Base-by-base conservation (phyloP, 495 filamentous ascomycete genomes). In the Podospora fimiseda region DNA sequence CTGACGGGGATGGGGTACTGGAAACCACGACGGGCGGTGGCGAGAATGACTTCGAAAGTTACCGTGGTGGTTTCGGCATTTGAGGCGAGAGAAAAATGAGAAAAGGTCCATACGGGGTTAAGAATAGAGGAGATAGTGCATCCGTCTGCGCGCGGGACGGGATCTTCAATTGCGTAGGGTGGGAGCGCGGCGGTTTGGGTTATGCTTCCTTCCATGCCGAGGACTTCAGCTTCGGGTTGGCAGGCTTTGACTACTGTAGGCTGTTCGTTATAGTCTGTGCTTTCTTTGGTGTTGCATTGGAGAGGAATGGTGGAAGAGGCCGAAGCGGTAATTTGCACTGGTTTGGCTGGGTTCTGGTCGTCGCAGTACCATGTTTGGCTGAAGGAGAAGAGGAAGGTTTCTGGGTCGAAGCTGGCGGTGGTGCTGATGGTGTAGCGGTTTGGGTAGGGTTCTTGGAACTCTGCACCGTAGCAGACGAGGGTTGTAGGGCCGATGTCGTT, bases 341-440 rank as follows among this genome's bases (percentile, higher is more conserved):
- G 63, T 46, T 60, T 66, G n/a, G 51, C 55, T 0, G 63, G 57
- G 49, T 64, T 54, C 5, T 15, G 23, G 19, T 62, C 61, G 24
- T 64, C 63, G 51, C 65, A 68, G 41, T 50, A 68, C 65, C 63
- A 68, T 9, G 65, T 64, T 27, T 68, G 59, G 39, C 58, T 66
- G 18, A 68, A 21, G 9, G 24, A 27, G 4, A 68, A 55, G 6
- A 22, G 13, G 13, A 19, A 44, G 2, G 52, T 63, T 8, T n/a
- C 30, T 9, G 47, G 42, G 37, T 64, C 54, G n/a, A 60, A 66
- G 1, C 43, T 30, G 9, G 50, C 63, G 1, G 24, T 4, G 7
- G 65, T 66, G 11, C 22, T 9, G 37, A 53, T 51, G 9, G 33
- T 22, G 33, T 68, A 64, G 4, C 57, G 27, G 1, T 53, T 58